Percentiles rank a stretch among this genome's conserved stretches.
phyloP scores from a whole-genome alignment of 2,329 filamentous ascomycete genomes.

The Penicillium sp. region DNA sequence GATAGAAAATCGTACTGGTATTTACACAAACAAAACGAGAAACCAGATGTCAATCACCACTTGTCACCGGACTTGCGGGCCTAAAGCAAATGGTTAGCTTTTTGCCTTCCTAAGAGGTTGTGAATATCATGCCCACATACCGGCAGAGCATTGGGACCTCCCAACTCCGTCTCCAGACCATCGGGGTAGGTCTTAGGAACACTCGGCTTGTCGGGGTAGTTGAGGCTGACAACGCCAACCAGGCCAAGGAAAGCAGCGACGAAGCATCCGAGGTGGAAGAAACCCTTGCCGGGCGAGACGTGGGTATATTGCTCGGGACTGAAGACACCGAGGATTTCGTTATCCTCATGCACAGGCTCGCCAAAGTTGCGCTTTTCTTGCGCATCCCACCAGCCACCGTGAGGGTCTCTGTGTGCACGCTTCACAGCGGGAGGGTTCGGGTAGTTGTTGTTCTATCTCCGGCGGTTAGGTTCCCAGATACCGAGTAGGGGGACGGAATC shows the following conservation, averaged over 20 bases:
- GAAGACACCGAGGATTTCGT: conserved; percentile 89
- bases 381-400: conserved; percentile 94
- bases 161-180: conserved; percentile 71
- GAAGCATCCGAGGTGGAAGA: conserved; percentile 67
- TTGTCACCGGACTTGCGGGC: conserved; percentile 38
- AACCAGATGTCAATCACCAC: conserved; percentile 31
- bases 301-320: conserved; percentile 87
- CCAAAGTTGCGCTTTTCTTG: conserved; percentile 97
- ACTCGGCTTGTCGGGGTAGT: conserved; percentile 70
- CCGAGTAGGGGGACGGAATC: neutral
- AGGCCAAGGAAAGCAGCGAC: conserved; percentile 61
- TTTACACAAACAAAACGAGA: conserved; percentile 36
- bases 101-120: neutral
- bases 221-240: conserved; percentile 63
- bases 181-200: conserved; percentile 66
- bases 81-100: conserved; percentile 23
- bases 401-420: conserved; percentile 87
- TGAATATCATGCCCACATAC: conserved; percentile 49
- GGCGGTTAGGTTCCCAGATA: conserved; percentile 17
- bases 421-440: conserved; percentile 62
- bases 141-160: conserved; percentile 63
- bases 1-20: conserved; percentile 35
- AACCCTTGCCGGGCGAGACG: conserved; percentile 67
- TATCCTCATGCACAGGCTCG: conserved; percentile 94
- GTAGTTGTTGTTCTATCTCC: conserved; percentile 45